Conservation (phyloP, 208 protist species). For the Trypanosoma mega region DNA sequence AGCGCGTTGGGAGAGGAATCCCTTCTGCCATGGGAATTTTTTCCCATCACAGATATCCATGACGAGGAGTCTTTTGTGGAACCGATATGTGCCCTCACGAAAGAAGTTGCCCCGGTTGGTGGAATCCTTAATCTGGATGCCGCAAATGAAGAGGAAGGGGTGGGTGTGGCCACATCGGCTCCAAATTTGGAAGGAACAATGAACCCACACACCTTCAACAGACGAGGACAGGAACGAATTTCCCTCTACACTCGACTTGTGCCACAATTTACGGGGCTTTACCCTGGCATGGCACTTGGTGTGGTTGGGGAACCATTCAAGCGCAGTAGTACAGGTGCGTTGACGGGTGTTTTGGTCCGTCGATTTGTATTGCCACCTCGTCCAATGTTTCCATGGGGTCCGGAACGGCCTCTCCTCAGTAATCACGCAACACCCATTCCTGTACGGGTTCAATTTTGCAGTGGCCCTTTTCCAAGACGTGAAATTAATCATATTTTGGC, state of each 20-base stretch:
- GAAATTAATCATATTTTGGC: slow-evolving; percentile 55
- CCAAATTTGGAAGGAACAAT: background rate
- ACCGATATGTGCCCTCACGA: slow-evolving; percentile 49
- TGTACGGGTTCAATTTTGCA: slow-evolving; percentile 82
- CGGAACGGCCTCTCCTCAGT: slow-evolving; percentile 36
- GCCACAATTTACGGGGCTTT: slow-evolving; percentile 72
- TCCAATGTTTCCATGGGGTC: slow-evolving; percentile 64
- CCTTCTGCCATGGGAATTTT: slow-evolving; percentile 81
- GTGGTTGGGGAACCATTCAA: slow-evolving; percentile 79
- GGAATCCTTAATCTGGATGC: slow-evolving; percentile 21
- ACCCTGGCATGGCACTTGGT: slow-evolving; percentile 78
- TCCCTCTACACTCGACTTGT: slow-evolving; percentile 68
- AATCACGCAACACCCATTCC: background rate
- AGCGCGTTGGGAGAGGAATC: slow-evolving; percentile 31
- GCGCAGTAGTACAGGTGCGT: slow-evolving; percentile 60
- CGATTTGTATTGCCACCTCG: slow-evolving; percentile 56
- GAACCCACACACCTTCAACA: background rate
- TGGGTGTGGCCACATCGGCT: slow-evolving; percentile 11
- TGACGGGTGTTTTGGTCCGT: slow-evolving; percentile 77
- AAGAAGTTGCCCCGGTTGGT: slow-evolving; percentile 17
- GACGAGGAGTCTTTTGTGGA: slow-evolving; percentile 56
- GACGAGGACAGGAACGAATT: slow-evolving; percentile 21
- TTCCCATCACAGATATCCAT: slow-evolving; percentile 58
- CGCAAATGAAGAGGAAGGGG: slow-evolving; percentile 36
- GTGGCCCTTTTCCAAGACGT: slow-evolving; percentile 76